phyloP scores from a whole-genome alignment of 805 yeast genomes.

The Priceomyces fermenticarens region DNA sequence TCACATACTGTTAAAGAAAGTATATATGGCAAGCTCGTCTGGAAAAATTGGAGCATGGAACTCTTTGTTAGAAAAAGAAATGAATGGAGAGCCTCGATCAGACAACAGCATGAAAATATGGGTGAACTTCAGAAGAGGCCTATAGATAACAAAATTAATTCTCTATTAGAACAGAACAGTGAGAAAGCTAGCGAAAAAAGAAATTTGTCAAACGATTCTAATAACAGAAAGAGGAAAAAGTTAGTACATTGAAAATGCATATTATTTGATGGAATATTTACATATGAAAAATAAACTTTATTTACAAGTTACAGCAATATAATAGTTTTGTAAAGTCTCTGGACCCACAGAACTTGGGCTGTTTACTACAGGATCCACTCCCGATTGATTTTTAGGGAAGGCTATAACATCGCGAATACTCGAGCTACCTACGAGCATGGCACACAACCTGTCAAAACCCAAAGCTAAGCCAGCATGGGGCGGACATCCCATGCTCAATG shows the following conservation, averaged over 20 bases:
- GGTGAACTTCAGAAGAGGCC: constrained; percentile 29
- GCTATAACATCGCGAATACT: constrained; percentile 93
- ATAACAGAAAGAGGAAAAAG: constrained; percentile 2
- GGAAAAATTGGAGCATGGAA: constrained; percentile 96
- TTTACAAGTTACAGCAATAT: constrained; percentile 16
- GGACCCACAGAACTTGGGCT: constrained; percentile 71
- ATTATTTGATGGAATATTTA: constrained; percentile 2
- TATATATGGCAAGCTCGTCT: constrained; percentile 82
- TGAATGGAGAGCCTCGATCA: constrained; percentile 77
- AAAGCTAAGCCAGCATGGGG: constrained; percentile 98
- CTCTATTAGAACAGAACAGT: constrained; percentile 15
- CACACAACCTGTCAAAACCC: constrained; percentile 91
- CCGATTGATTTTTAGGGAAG: constrained; percentile 89
- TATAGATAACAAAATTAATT: constrained; percentile 41
- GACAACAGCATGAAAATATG: constrained; percentile 38
- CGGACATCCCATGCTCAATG: constrained; percentile 89
- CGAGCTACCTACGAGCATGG: constrained; percentile 75
- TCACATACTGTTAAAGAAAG: constrained; percentile 76
- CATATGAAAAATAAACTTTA: constrained; percentile 10
- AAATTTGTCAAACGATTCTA: neutral
- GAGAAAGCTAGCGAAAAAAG: constrained; percentile 8
- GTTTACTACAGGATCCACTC: constrained; percentile 82
- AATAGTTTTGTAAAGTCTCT: constrained; percentile 52
- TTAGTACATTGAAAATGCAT: neutral
- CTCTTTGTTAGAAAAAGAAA: constrained; percentile 64